Base-by-base conservation (phyloP, 2,329 filamentous ascomycete genomes). In the Trichoderma asperellum region DNA sequence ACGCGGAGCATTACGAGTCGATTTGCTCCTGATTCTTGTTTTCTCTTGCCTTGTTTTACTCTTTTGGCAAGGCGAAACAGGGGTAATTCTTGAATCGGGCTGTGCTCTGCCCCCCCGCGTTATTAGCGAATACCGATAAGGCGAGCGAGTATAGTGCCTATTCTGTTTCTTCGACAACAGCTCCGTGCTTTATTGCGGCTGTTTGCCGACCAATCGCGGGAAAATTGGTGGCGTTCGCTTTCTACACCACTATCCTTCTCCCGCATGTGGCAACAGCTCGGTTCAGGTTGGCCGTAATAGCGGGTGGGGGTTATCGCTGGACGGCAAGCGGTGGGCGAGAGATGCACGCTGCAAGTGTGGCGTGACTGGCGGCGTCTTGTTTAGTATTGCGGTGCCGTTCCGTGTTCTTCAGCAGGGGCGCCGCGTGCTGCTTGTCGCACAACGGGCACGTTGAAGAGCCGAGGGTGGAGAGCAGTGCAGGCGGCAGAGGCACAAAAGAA, bases 221-320 rank as follows among this genome's bases (percentile, higher is more conserved):
- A 53, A 64, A 43, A 34, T 43, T 64, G 61, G 61, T 64, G 61
- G 61, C 61, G 52, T 32, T 64, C 16, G n/a, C 16, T 2, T 53
- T 10, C 16, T 61, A 24, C 3, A 24, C 1, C 12, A n/a, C 1
- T 14, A n/a, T 37, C 24, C 37, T 18, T 16, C 5, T 52, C 4
- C 32, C 32, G 32, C 32, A 32, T 32, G 43, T 24, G 12, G 55
- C 32, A 32, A 5, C 32, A 4, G 5, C 10, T 5, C 35, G 47
- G 11, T 8, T 49, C 47, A 49, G 47, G 47, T 49, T 11, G 47
- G 21, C 47, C 21, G 47, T n/a, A 40, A 40, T 18, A 21, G n/a
- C 35, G 18, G 47, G n/a, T 12, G 47, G 21, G 47, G n/a, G 18
- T 21, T 12, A 24, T n/a, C n/a, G 24, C n/a, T 49, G 47, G 47